Evolutionary conservation across 108 stramenopile species (phyloP).

Genomic region (Cyclotella kingstonii): DNA sequence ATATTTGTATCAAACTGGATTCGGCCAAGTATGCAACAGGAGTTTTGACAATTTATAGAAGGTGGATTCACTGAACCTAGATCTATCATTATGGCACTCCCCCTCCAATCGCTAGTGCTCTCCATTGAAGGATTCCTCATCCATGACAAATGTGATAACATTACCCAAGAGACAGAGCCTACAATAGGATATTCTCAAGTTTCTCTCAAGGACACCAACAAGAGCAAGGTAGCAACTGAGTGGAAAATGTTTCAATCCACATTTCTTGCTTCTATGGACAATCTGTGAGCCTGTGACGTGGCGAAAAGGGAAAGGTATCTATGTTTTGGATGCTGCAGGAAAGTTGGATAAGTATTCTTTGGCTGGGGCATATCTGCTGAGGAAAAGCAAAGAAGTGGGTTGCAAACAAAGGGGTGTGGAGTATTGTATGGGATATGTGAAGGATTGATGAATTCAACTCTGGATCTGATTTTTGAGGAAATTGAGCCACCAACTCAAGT

Average conservation of each 20-base stretch:
- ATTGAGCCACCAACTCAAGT: too few species aligned
- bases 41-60: slow-evolving; percentile 51
- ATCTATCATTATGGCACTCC: slow-evolving; percentile 47
- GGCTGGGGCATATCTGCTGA: slow-evolving; percentile 90
- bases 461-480: too few species aligned
- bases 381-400: slow-evolving; percentile 85
- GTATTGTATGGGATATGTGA: slow-evolving; percentile 44
- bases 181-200: slow-evolving; percentile 72
- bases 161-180: slow-evolving; percentile 58
- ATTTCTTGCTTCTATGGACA: slow-evolving; percentile 48
- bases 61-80: slow-evolving; percentile 14
- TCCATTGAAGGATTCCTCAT: slow-evolving; percentile 68
- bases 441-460: not conserved
- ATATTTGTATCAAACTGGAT: too few species aligned
- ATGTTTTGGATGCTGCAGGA: slow-evolving; percentile 58
- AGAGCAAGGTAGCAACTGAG: slow-evolving; percentile 79
- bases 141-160: slow-evolving; percentile 74
- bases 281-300: slow-evolving; percentile 68
- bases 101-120: slow-evolving; percentile 61
- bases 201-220: slow-evolving; percentile 77
- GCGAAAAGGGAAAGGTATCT: slow-evolving; percentile 76
- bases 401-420: slow-evolving; percentile 94
- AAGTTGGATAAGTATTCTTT: slow-evolving; percentile 55
- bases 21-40: slow-evolving; percentile 69
- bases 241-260: slow-evolving; percentile 83